These are phyloP conservation scores for Salisapilia sapeloensis DNA, from an alignment of 352 stramenopile genomes.

Conservation along the genomic window DNA sequence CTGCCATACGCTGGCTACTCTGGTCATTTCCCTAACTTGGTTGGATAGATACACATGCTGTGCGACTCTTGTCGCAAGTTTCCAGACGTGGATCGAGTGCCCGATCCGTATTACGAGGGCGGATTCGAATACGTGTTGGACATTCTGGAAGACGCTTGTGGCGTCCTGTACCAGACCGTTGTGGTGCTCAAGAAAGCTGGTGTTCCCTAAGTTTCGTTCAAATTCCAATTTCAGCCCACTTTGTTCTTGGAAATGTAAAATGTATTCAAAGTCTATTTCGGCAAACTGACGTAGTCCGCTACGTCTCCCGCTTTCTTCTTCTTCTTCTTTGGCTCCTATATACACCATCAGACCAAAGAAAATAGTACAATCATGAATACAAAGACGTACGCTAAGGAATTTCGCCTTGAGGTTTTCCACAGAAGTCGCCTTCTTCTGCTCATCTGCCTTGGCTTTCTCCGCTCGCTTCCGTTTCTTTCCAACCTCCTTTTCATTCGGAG, in stretches of 20 bases:
- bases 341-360: neutral
- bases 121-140: conserved; percentile 83
- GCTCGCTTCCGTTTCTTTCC: conserved; percentile 62
- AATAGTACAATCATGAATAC: conserved; percentile 1
- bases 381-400: conserved; percentile 58
- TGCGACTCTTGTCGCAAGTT: conserved; percentile 64
- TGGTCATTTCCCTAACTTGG: neutral
- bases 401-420: conserved; percentile 69
- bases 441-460: conserved; percentile 10
- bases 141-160: conserved; percentile 75
- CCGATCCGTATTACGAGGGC: conserved; percentile 78
- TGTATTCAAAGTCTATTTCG: too few relatives aligned
- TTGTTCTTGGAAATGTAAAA: too few relatives aligned
- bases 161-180: conserved; percentile 53
- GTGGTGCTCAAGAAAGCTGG: too few relatives aligned
- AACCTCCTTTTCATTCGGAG: conserved; percentile 58
- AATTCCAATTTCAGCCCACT: too few relatives aligned
- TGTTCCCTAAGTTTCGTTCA: too few relatives aligned
- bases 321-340: conserved; percentile 16
- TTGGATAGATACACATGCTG: conserved; percentile 63
- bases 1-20: neutral
- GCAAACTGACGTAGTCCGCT: conserved; percentile 49
- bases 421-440: conserved; percentile 30
- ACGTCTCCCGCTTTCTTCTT: conserved; percentile 11
- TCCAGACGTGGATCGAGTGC: conserved; percentile 32